phyloP scores from a whole-genome alignment of 2,329 filamentous ascomycete species.

The Sarocladium oryzae region DNA sequence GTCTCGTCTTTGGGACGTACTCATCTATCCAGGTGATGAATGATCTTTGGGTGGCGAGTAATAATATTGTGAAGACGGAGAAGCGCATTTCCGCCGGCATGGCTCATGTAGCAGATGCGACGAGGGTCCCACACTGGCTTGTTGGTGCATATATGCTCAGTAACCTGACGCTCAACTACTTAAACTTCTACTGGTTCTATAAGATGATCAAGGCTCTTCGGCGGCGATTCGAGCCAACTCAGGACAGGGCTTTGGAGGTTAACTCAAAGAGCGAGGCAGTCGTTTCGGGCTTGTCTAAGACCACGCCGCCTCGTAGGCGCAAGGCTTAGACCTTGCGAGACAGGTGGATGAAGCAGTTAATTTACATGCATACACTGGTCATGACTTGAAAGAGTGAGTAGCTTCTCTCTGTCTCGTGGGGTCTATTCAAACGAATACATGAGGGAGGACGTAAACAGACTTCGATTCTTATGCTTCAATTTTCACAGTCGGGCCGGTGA shows the following conservation, averaged over 20 bases:
- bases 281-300: slow-evolving; percentile 20
- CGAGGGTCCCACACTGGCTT: slow-evolving; percentile 62
- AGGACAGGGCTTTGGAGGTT: slow-evolving; percentile 15
- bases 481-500: too few relatives aligned
- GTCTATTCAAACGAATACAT: too few relatives aligned
- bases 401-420: too few relatives aligned
- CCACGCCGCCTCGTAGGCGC: slow-evolving; percentile 19
- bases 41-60: slow-evolving; percentile 56
- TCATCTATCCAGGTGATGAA: slow-evolving; percentile 62
- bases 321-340: slow-evolving; percentile 23
- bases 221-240: slow-evolving; percentile 60
- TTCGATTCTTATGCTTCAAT: too few relatives aligned
- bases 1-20: slow-evolving; percentile 71
- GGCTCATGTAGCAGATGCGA: slow-evolving; percentile 40
- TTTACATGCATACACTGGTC: too few relatives aligned
- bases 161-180: slow-evolving; percentile 65
- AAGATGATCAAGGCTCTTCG: slow-evolving; percentile 79
- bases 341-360: too few relatives aligned
- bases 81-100: slow-evolving; percentile 20
- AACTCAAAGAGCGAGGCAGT: slow-evolving; percentile 17
- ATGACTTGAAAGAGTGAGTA: too few relatives aligned
- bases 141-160: slow-evolving; percentile 59
- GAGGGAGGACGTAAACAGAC: too few relatives aligned
- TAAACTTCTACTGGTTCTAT: slow-evolving; percentile 82
- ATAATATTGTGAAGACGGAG: slow-evolving; percentile 29